Evolutionary conservation across 345 rosid species (phyloP), one percentile per base, ranked within the genome.

Genomic region (Bretschneidera sinensis): DNA sequence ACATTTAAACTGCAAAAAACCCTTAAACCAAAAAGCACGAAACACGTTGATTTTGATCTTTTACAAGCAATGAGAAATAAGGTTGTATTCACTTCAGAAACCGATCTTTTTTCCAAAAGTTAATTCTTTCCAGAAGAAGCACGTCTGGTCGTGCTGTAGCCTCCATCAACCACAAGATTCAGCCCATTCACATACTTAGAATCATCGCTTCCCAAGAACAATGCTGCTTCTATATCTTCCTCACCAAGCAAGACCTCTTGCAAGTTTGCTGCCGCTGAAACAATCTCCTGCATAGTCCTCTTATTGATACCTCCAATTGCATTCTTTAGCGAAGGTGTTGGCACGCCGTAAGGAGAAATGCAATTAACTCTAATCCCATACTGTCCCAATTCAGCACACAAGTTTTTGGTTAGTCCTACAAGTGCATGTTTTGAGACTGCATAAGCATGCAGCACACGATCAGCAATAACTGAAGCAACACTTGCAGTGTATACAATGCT

Each of bases 111-210:
- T n/a, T n/a, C n/a, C n/a, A n/a, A n/a, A n/a, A n/a, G n/a, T n/a
- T n/a, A n/a, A n/a, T n/a, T n/a, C n/a, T n/a, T n/a, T n/a, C n/a
- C n/a, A n/a, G n/a, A n/a, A n/a, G n/a, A n/a, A n/a, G n/a, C n/a
- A n/a, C n/a, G n/a, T n/a, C n/a, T n/a, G n/a, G n/a, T n/a, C n/a
- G n/a, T n/a, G n/a, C n/a, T n/a, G n/a, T n/a, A 84, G 15, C 97
- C 98, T 70, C 98, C 98, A 70, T 92, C 98, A 9, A 92, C 88
- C 57, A 85, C 89, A 70, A 92, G 66, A 62, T 92, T 92, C 73
- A 87, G 97, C 17, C 94, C 98, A 35, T 72, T 86, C 9, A 91
- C 86, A 45, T 86, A 91, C 75, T 86, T 88, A 5, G 98, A 89
- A 67, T 85, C 97, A 43, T 81, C 90, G 0, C 96, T 87, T 0